phyloP scores from a whole-genome alignment of 805 yeast species.

The Pichia cephalocereana region DNA sequence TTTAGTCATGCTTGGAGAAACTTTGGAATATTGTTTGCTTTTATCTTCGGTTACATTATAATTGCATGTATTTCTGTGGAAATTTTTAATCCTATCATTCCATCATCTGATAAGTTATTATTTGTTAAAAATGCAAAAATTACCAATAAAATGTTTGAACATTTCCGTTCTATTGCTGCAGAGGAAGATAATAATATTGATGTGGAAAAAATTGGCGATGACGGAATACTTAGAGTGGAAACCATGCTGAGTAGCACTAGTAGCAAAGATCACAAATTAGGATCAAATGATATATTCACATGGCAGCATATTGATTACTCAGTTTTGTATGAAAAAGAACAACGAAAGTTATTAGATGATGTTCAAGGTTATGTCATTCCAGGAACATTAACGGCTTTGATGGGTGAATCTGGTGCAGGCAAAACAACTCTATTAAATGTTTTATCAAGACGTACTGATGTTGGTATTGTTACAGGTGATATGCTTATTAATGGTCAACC shows the following conservation, averaged over 20 bases:
- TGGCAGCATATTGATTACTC: constrained; percentile 58
- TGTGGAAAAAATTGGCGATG: neutral
- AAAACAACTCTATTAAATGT: constrained; percentile 50
- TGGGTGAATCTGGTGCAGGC: constrained; percentile 63
- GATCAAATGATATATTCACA: constrained; percentile 40
- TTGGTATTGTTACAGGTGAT: constrained; percentile 48
- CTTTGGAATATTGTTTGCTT: constrained; percentile 44
- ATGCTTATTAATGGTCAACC: constrained; percentile 45
- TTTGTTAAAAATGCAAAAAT: constrained; percentile 22
- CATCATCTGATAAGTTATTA: constrained; percentile 27
- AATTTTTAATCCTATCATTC: constrained; percentile 20
- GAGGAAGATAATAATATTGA: neutral
- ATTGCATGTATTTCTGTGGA: constrained; percentile 25
- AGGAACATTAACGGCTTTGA: constrained; percentile 49
- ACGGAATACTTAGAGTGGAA: constrained; percentile 1
- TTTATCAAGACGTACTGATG: constrained; percentile 40
- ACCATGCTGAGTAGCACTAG: neutral
- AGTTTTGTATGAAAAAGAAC: constrained; percentile 37
- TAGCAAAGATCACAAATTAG: constrained; percentile 16
- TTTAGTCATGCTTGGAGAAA: constrained; percentile 72
- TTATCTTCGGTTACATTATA: constrained; percentile 31
- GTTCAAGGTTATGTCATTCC: constrained; percentile 40
- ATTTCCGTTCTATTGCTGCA: neutral
- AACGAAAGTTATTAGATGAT: constrained; percentile 33
- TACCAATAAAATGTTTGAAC: constrained; percentile 20